phyloP scores from a whole-genome alignment of 139 green algal genomes.

The Astrephomene gubernaculifera region DNA sequence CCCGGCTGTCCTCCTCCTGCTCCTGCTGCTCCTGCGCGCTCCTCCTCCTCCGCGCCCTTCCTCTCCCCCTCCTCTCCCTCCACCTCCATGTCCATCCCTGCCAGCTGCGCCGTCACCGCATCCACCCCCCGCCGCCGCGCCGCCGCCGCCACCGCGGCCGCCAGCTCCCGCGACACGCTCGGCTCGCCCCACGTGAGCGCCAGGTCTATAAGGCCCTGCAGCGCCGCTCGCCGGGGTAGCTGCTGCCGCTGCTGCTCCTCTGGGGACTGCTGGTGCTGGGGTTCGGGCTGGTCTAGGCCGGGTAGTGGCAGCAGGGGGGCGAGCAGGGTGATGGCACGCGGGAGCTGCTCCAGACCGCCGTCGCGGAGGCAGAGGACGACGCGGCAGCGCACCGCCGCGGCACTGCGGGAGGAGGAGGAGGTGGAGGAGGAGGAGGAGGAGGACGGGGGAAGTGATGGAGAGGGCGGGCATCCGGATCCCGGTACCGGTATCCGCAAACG shows the following conservation, averaged over 20 bases:
- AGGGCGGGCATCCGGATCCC: too few species aligned
- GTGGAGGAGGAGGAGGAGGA: too few species aligned
- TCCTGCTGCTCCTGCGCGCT: neutral
- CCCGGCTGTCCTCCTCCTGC: neutral
- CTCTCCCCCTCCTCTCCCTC: neutral
- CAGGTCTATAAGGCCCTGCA: conserved; percentile 35
- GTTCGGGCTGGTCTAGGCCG: neutral
- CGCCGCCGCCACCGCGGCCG: neutral
- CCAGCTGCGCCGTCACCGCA: conserved; percentile 6
- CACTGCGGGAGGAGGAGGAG: too few species aligned
- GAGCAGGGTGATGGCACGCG: neutral
- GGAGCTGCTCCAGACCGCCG: neutral
- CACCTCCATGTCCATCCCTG: neutral
- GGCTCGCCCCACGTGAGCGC: conserved; percentile 12
- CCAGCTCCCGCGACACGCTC: neutral
- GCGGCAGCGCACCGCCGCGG: conserved; percentile 1
- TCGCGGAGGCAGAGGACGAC: conserved; percentile 16
- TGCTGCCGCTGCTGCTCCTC: too few species aligned
- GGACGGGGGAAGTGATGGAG: too few species aligned
- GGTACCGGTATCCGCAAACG: too few species aligned
- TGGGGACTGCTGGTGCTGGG: too few species aligned
- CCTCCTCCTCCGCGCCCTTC: neutral
- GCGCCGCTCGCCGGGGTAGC: neutral
- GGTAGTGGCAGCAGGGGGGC: neutral
- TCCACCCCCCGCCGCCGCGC: neutral